Evolutionary conservation across 441 rosid species (phyloP).

Genomic region (Rhodomyrtus psidioides): DNA sequence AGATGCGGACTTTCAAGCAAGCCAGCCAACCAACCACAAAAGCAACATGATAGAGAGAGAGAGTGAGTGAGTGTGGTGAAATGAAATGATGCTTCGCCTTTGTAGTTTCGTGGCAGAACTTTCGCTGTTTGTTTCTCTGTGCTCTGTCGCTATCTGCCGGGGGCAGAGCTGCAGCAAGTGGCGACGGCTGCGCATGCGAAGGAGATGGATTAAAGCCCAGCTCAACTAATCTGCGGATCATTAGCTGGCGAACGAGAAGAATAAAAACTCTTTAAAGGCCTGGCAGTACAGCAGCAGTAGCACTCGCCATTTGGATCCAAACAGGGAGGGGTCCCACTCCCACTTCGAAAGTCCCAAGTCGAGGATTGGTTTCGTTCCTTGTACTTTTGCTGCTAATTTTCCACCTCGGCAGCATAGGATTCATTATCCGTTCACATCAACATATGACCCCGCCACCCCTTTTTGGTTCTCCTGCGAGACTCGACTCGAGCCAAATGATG

Average conservation of each 20-base stretch:
- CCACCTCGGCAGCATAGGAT: not conserved
- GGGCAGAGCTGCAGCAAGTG: not conserved
- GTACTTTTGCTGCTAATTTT: not conserved
- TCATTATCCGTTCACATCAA: not conserved
- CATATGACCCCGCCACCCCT: not conserved
- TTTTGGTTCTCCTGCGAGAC: not conserved
- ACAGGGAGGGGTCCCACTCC: not conserved
- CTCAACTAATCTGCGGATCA: not conserved
- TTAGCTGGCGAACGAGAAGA: not conserved
- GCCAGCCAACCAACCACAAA: not conserved
- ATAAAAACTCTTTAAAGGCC: not conserved
- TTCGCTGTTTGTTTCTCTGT: not conserved
- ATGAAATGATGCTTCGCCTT: not conserved
- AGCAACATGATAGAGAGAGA: not conserved
- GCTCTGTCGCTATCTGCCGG: not conserved
- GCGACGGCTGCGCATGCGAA: not conserved
- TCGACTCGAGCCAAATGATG: not conserved
- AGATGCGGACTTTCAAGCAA: not conserved
- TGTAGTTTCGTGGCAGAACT: not conserved
- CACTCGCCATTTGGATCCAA: not conserved
- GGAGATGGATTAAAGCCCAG: not conserved
- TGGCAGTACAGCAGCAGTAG: too few species aligned
- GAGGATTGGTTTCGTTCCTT: not conserved
- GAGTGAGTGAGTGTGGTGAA: not conserved
- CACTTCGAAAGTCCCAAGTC: not conserved